Percentiles rank a stretch among this genome's conserved stretches.
Evolutionary conservation across 2,329 filamentous ascomycete genomes (phyloP).

Genomic region (Setomelanomma holmii): DNA sequence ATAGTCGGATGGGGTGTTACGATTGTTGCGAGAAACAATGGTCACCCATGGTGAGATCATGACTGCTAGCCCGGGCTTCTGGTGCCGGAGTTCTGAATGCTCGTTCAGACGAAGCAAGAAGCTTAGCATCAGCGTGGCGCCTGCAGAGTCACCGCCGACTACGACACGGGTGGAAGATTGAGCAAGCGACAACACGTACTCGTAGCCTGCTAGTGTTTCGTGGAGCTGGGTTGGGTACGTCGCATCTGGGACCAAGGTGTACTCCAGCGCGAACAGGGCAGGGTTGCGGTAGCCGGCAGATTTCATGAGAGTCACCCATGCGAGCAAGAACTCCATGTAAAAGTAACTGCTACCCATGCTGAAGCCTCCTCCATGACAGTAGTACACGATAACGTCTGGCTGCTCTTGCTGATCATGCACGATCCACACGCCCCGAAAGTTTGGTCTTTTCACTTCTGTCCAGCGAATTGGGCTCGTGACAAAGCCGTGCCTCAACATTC

Average conservation of each 20-base stretch:
- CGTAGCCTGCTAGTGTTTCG: constrained; percentile 74
- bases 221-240: constrained; percentile 76
- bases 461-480: constrained; percentile 68
- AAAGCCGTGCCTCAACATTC: constrained; percentile 76
- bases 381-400: constrained; percentile 82
- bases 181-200: constrained; percentile 68
- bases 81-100: constrained; percentile 51
- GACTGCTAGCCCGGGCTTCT: constrained; percentile 67
- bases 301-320: constrained; percentile 72
- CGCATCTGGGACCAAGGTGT: constrained; percentile 78
- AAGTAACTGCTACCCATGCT: constrained; percentile 83
- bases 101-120: constrained; percentile 72
- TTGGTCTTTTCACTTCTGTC: constrained; percentile 63
- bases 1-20: constrained; percentile 76
- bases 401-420: constrained; percentile 64
- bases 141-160: constrained; percentile 81
- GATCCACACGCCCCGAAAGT: constrained; percentile 74
- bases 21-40: constrained; percentile 71
- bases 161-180: constrained; percentile 68
- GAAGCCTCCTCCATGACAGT: constrained; percentile 84
- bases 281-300: constrained; percentile 74
- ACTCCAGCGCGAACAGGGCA: constrained; percentile 80
- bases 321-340: constrained; percentile 80
- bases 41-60: constrained; percentile 84
- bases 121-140: constrained; percentile 75